Evolutionary conservation across 352 stramenopile genomes (phyloP), one percentile per base, ranked within the genome.

Genomic region (Phytophthora fragariaefolia): DNA sequence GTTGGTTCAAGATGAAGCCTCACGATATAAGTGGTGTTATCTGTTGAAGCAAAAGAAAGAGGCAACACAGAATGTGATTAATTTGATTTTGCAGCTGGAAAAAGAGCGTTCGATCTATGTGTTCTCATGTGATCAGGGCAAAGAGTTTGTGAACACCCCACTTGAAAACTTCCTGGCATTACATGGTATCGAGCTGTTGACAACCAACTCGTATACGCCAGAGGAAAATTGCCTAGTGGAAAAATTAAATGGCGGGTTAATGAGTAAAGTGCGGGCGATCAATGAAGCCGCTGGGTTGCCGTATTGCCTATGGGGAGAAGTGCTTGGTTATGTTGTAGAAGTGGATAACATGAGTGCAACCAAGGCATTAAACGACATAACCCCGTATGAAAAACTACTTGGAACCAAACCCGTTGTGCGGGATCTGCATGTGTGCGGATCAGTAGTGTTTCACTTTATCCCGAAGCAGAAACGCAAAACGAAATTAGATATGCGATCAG

Each of bases 21-120:
- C 62, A 0, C 20, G 62, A 0, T 69, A 46, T 17, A 63, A 69
- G 18, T 64, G 53, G 53, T 42, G 27, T 0, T 69, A n/a, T 17
- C 46, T 27, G 1, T 6, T 54, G 8, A 58, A 63, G 8, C 18
- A 58, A 9, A 63, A 63, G 15, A 60, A 26, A 6, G 38, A 50
- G 51, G 52, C 52, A 12, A 1, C 52, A 1, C 1, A 60, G 3
- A 60, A 60, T 42, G 52, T 51, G 24, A 60, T 51, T 12, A 24
- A 12, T 2, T 13, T 51, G 6, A 13, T 60, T 15, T 38, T 17
- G 1, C 34, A 49, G 18, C 24, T 59, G 15, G 34, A 24, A 6
- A 48, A 50, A n/a, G 24, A 36, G 4, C 23, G 26, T 4, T 2
- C 6, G 10, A 17, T 59, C 4, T 40, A 59, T 3, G 50, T 18